Percentiles rank a stretch among this genome's conserved stretches.
phyloP scores from a whole-genome alignment of 768 basidiomycete species.

The Lentinus brumalis region DNA sequence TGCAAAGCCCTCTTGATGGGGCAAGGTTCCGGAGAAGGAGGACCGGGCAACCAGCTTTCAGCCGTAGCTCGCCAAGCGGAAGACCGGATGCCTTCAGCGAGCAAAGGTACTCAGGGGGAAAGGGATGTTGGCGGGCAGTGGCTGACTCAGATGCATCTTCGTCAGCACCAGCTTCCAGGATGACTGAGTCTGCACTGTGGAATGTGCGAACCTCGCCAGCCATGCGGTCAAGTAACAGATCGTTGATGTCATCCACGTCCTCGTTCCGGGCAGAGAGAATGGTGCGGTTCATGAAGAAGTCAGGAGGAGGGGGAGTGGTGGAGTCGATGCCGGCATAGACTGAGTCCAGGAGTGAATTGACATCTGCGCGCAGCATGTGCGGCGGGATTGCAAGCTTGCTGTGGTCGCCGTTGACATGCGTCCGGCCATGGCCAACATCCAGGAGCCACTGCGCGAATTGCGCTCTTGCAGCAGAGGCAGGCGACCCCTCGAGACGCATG shows the following conservation, averaged over 20 bases:
- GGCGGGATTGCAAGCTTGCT: not conserved
- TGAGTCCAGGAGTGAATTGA: slow-evolving; percentile 1
- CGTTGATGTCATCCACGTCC: slow-evolving; percentile 31
- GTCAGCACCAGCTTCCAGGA: not conserved
- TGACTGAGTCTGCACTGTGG: slow-evolving; percentile 24
- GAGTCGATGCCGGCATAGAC: slow-evolving; percentile 18
- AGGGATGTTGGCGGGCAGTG: not conserved
- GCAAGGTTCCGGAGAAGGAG: slow-evolving; percentile 48
- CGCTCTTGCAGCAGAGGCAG: not conserved
- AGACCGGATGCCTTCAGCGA: slow-evolving; percentile 41
- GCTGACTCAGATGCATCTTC: not conserved
- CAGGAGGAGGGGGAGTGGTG: slow-evolving; percentile 34
- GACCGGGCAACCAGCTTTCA: slow-evolving; percentile 31
- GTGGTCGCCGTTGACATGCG: not conserved
- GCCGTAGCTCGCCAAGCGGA: slow-evolving; percentile 30
- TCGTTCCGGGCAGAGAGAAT: slow-evolving; percentile 20
- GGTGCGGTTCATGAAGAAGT: slow-evolving; percentile 39
- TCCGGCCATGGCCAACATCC: slow-evolving; percentile 15
- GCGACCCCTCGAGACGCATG: slow-evolving; percentile 6
- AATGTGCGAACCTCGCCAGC: slow-evolving; percentile 23
- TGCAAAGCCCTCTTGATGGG: slow-evolving; percentile 36
- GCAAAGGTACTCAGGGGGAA: slow-evolving; percentile 23
- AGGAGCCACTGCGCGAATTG: slow-evolving; percentile 20
- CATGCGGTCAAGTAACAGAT: slow-evolving; percentile 17
- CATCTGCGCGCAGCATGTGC: not conserved